A percentile compares a stretch with the other conserved stretches of the same genome.
Evolutionary conservation across 139 green algal genomes (phyloP).

Genomic region (Chlamydomonas incerta): DNA sequence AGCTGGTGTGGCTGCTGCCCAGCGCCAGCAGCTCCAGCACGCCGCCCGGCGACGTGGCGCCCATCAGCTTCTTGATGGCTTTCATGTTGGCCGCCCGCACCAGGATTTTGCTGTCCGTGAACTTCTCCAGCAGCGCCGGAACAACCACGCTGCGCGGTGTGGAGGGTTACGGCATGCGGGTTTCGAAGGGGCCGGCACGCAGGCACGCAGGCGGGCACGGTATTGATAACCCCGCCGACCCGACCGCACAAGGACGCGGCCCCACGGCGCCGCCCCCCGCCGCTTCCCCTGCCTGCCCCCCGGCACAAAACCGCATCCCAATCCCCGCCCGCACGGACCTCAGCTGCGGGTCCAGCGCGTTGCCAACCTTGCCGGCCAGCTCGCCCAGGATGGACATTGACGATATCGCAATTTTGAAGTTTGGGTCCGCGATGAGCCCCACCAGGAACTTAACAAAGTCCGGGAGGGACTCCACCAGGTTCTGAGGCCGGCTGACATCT

Average conservation of each 20-base stretch:
- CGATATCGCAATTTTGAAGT: slow-evolving; percentile 87
- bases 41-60: slow-evolving; percentile 2
- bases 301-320: no score
- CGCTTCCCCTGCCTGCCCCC: no score
- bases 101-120: slow-evolving; percentile 65
- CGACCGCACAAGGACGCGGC: no score
- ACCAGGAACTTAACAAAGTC: slow-evolving; percentile 77
- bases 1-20: slow-evolving; percentile 53
- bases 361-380: slow-evolving; percentile 66
- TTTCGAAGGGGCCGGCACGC: no score
- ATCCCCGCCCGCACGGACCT: no score
- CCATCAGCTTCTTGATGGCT: slow-evolving; percentile 61
- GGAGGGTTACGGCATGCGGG: no score
- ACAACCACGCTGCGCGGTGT: slow-evolving; percentile 55
- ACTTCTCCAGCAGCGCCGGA: slow-evolving; percentile 63
- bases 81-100: slow-evolving; percentile 60
- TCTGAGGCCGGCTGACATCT: slow-evolving; percentile 48
- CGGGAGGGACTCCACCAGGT: slow-evolving; percentile 63
- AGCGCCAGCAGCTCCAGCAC: slow-evolving; percentile 59
- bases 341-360: slow-evolving; percentile 63
- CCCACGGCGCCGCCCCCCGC: no score
- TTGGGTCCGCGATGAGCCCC: slow-evolving; percentile 77
- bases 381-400: slow-evolving; percentile 78
- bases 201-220: no score
- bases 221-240: no score